Base-by-base conservation (phyloP, 129 eudicot species). In the sunflower (Helianthus annuus) region DNA sequence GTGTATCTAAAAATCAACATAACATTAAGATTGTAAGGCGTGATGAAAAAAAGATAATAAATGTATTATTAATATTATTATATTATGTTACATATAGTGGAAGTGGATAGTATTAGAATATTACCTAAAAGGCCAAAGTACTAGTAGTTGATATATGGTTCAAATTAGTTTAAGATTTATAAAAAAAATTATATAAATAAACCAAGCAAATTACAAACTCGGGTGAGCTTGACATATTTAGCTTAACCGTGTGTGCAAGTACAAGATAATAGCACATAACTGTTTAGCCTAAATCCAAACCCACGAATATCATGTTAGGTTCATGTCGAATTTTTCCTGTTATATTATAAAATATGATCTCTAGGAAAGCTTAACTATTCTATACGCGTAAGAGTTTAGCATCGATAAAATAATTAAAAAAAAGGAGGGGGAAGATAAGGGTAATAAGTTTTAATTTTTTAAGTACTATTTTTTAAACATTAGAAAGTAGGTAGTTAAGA, bases 401-500 rank as follows among this genome's bases (percentile, higher is more conserved):
- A 15, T 53, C 6, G 10, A 42, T 9, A 42, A 42, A 42, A 15
- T 15, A 53, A 53, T 53, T 15, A 1, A 15, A 22, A 19, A 0
- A 56, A n/a, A 56, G 14, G 24, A 32, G 0, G 6, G 59, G 24
- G 22, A 55, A 55, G 61, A 55, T 55, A 57, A 57, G 10, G 38
- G 45, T 60, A 32, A 60, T 34, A 60, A 36, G 32, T 5, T n/a
- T 2, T 5, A 46, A 40, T 16, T 6, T 73, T 62, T 24, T 58
- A 11, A 52, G 22, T 62, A 55, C 3, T 27, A 42, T 16, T 6
- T 73, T 62, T 24, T 58, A 11, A 52, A 13, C 52, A 45, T 77
- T 9, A 24, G 48, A 70, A 38, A 16, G 64, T 14, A 36, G 77
- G 71, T 71, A 44, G 82, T 69, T 71, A 60, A 76, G 75, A 68